A percentile compares a stretch with the other conserved stretches of the same genome.
Evolutionary conservation across 371 early-diverging fungal species (phyloP).

Genomic region (Syncephalastrum sp.): DNA sequence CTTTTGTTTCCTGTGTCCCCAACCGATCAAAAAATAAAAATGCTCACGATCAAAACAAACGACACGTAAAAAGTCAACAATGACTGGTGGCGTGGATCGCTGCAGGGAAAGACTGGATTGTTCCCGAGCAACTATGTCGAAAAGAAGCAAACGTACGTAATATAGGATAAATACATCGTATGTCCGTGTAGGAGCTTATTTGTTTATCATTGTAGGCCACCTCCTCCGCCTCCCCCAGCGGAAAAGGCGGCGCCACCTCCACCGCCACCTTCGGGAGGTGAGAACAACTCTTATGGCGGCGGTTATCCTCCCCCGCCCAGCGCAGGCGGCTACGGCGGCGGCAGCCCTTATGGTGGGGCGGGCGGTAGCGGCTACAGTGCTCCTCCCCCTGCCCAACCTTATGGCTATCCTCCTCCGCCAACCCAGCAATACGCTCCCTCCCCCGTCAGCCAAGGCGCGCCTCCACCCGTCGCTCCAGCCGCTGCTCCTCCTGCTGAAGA

Average conservation of each 20-base stretch:
- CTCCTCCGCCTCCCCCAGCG: slow-evolving; percentile 16
- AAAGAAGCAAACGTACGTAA: slow-evolving; percentile 13
- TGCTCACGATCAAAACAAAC: neutral
- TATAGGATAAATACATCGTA: neutral
- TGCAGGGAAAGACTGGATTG: slow-evolving; percentile 27
- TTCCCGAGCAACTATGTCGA: slow-evolving; percentile 33
- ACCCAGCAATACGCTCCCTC: neutral
- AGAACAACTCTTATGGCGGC: slow-evolving; percentile 5
- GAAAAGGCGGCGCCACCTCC: slow-evolving; percentile 8
- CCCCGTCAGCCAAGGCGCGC: slow-evolving; percentile 4
- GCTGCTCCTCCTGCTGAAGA: slow-evolving; percentile 19
- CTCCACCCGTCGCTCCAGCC: slow-evolving; percentile 12
- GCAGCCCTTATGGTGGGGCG: slow-evolving; percentile 3
- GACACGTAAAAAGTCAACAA: slow-evolving; percentile 23
- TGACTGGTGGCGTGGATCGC: slow-evolving; percentile 38
- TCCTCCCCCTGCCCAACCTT: slow-evolving; percentile 16
- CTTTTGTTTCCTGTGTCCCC: neutral
- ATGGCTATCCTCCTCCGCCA: slow-evolving; percentile 12
- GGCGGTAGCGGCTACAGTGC: slow-evolving; percentile 7
- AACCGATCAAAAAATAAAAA: neutral
- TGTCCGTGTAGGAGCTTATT: neutral
- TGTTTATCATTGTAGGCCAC: slow-evolving; percentile 4
- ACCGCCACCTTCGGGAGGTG: slow-evolving; percentile 10
- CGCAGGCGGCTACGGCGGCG: neutral
- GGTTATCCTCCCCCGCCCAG: slow-evolving; percentile 15